A percentile compares a stretch with the other conserved stretches of the same genome.
These are phyloP conservation scores for Phaseolus coccineus DNA, from an alignment of 331 rosid species.

Conservation along the genomic window DNA sequence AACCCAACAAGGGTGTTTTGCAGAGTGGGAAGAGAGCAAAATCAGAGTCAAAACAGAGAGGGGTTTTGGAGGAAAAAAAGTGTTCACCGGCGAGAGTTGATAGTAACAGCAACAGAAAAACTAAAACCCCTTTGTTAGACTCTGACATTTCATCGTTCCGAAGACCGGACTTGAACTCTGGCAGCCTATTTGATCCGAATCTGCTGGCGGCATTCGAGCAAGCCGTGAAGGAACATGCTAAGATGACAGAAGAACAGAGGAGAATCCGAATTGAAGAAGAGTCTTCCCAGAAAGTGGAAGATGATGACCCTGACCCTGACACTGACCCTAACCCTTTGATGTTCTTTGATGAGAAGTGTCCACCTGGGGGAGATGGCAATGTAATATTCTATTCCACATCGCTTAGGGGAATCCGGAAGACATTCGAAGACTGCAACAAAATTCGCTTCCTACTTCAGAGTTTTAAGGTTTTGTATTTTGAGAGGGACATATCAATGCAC, in stretches of 20 bases:
- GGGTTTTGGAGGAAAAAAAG: conserved; percentile 42
- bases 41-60: conserved; percentile 40
- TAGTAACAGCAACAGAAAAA: conserved; percentile 16
- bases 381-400: conserved; percentile 87
- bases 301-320: neutral
- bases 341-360: conserved; percentile 67
- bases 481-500: conserved; percentile 88
- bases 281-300: conserved; percentile 42
- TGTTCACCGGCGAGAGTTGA: conserved; percentile 18
- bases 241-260: conserved; percentile 58
- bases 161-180: conserved; percentile 76
- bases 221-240: conserved; percentile 62
- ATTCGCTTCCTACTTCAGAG: conserved; percentile 78
- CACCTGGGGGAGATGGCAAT: conserved; percentile 68
- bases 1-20: neutral
- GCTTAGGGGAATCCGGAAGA: conserved; percentile 79
- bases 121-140: conserved; percentile 49
- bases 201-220: conserved; percentile 70
- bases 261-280: conserved; percentile 46
- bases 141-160: conserved; percentile 63
- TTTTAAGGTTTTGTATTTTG: conserved; percentile 66
- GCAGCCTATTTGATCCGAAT: conserved; percentile 82
- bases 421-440: conserved; percentile 83
- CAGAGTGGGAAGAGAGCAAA: conserved; percentile 38
- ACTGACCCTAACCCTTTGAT: conserved; percentile 45